Conservation (phyloP, 805 yeast genomes). For the Jamesozyma jinghongensis region DNA sequence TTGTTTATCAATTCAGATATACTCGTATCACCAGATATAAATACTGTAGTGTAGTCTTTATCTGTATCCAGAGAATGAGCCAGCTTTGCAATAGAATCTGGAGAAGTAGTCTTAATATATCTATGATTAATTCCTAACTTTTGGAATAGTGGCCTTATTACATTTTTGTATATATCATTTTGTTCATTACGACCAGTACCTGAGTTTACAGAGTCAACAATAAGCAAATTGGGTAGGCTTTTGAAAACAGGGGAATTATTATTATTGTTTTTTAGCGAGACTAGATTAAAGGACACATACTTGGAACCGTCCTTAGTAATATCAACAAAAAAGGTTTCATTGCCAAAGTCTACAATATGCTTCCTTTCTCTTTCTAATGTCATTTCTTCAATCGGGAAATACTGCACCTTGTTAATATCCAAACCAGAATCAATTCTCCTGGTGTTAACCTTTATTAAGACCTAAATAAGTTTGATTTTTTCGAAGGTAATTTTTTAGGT, state of each 20-base stretch:
- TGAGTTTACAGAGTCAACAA: slow-evolving; percentile 32
- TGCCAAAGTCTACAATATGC: not conserved
- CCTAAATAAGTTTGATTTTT: too few relatives aligned
- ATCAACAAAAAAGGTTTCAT: slow-evolving; percentile 5
- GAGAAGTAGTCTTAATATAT: slow-evolving; percentile 37
- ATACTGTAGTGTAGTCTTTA: slow-evolving; percentile 36
- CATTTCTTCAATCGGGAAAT: not conserved
- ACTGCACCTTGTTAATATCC: too few relatives aligned
- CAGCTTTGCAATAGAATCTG: slow-evolving; percentile 33
- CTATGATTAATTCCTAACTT: slow-evolving; percentile 30
- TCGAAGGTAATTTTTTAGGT: too few relatives aligned
- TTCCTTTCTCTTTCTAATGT: not conserved
- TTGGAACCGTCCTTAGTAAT: slow-evolving; percentile 7
- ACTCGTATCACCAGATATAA: slow-evolving; percentile 84
- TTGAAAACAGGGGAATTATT: not conserved
- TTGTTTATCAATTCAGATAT: slow-evolving; percentile 65
- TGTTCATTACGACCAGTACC: slow-evolving; percentile 30
- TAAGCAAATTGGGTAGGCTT: slow-evolving; percentile 11
- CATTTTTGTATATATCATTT: slow-evolving; percentile 33
- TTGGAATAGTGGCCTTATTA: slow-evolving; percentile 42
- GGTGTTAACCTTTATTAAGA: too few relatives aligned
- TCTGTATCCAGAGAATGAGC: slow-evolving; percentile 28
- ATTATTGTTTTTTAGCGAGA: not conserved
- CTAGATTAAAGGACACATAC: slow-evolving; percentile 8
- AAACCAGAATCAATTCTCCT: too few relatives aligned